phyloP scores from a whole-genome alignment of 2,329 filamentous ascomycete genomes.

The Bipolaris bicolor region DNA sequence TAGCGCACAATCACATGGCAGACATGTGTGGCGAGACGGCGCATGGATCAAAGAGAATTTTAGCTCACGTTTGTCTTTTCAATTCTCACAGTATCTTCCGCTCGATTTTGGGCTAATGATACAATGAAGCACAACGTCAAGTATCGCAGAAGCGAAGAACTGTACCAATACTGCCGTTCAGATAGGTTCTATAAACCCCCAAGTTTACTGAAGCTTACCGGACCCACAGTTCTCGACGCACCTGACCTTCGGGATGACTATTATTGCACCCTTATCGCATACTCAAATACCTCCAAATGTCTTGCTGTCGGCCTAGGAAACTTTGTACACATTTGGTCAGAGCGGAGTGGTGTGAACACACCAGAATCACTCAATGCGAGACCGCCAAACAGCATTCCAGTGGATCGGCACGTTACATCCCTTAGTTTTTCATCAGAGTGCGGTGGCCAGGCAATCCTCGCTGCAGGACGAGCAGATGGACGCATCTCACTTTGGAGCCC shows the following conservation, averaged over 20 bases:
- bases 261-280: conserved; percentile 90
- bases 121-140: conserved; percentile 33
- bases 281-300: conserved; percentile 74
- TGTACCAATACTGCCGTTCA: conserved; percentile 77
- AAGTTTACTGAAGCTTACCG: conserved; percentile 40
- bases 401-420: conserved; percentile 69
- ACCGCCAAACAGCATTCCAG: conserved; percentile 41
- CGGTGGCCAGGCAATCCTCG: conserved; percentile 80
- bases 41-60: conserved; percentile 49
- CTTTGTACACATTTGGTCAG: conserved; percentile 87
- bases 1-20: conserved; percentile 11
- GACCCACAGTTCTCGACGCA: conserved; percentile 78
- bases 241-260: conserved; percentile 91
- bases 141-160: conserved; percentile 40
- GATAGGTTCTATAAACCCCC: conserved; percentile 57
- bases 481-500: conserved; percentile 79
- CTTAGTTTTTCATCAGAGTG: conserved; percentile 85
- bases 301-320: conserved; percentile 84
- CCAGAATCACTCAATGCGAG: conserved; percentile 62
- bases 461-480: conserved; percentile 80
- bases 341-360: conserved; percentile 69
- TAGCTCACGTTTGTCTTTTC: conserved; percentile 40
- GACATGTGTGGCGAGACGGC: conserved; percentile 50
- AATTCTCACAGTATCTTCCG: neutral
- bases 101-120: conserved; percentile 14